Base-by-base conservation (phyloP, 495 filamentous ascomycete genomes). In the Penicillium daleae region DNA sequence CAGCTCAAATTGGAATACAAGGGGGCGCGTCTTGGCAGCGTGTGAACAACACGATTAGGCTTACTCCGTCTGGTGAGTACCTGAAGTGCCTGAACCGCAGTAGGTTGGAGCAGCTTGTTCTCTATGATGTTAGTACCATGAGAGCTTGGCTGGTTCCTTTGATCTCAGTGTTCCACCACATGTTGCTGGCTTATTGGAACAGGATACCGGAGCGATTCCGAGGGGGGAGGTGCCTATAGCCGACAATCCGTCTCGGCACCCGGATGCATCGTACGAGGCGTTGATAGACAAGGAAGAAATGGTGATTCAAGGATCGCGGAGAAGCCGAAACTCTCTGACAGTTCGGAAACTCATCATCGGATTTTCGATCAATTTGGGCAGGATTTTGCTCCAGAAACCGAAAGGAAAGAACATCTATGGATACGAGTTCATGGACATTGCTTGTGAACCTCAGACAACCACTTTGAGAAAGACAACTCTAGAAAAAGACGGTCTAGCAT, bases 381-480 rank as follows among this genome's bases (percentile, higher is more conserved):
- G 37, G 44, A 40, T 44, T 4, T 52, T 26, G 2, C 21, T 54
- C 0, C 44, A 57, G 22, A 21, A 44, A 21, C 54, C 59, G 4
- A 56, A 32, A 9, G 29, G 58, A 48, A 21, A 31, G 19, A 27
- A 46, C 3, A 59, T 64, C 4, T 64, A 55, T 22, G 62, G 62
- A 24, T 64, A 64, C 24, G 62, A 64, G 29, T 59, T 64, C n/a
- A 60, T 60, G 57, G 62, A 64, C 24, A 59, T 64, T 21, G 62
- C 55, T 3, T 48, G 54, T n/a, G 62, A 60, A 6, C 39, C 62
- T 32, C 31, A 50, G 19, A 39, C 17, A 15, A 46, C 37, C 3
- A 51, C 54, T 10, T 57, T 60, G 12, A 60, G 50, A 27, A 50
- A 56, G n/a, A 31, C 29, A 22, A n/a, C 8, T 8, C 27, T 64